These are phyloP conservation scores for Camelina neglecta DNA, from an alignment of 345 rosid species.

Conservation along the genomic window DNA sequence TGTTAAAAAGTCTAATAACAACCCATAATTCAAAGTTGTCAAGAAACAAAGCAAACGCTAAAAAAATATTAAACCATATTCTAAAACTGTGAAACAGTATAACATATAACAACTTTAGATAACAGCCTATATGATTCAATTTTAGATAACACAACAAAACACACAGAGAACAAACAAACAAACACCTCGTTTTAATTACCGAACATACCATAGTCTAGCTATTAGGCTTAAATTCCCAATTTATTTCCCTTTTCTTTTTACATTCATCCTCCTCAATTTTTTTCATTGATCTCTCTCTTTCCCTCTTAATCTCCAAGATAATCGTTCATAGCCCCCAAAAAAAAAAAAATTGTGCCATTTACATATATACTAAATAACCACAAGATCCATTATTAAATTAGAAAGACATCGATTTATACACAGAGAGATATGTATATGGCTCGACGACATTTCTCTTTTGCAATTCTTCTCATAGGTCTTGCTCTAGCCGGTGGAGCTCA, in stretches of 20 bases:
- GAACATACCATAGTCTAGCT: slow-evolving; percentile 8
- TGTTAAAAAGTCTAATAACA: no score
- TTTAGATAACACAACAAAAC: neutral
- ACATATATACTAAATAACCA: neutral
- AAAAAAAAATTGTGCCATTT: neutral
- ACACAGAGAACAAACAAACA: neutral
- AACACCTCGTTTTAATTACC: slow-evolving; percentile 10
- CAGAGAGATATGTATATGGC: slow-evolving; percentile 8
- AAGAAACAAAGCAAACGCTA: no score
- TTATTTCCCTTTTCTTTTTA: neutral
- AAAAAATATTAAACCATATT: slow-evolving; percentile 3
- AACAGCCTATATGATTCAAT: neutral
- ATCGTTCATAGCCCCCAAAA: neutral
- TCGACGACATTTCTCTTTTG: neutral
- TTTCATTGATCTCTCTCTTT: neutral
- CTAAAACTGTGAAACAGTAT: slow-evolving; percentile 7
- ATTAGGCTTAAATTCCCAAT: slow-evolving; percentile 23
- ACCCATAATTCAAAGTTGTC: no score
- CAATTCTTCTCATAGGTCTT: slow-evolving; percentile 25
- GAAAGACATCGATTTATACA: neutral
- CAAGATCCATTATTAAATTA: neutral
- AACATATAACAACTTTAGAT: neutral
- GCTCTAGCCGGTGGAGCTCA: slow-evolving; percentile 18
- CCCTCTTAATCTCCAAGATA: neutral
- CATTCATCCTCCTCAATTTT: slow-evolving; percentile 4